Evolutionary conservation across 257 asterid species (phyloP), one percentile per base, ranked within the genome.

Genomic region (Jacaranda mimosifolia): DNA sequence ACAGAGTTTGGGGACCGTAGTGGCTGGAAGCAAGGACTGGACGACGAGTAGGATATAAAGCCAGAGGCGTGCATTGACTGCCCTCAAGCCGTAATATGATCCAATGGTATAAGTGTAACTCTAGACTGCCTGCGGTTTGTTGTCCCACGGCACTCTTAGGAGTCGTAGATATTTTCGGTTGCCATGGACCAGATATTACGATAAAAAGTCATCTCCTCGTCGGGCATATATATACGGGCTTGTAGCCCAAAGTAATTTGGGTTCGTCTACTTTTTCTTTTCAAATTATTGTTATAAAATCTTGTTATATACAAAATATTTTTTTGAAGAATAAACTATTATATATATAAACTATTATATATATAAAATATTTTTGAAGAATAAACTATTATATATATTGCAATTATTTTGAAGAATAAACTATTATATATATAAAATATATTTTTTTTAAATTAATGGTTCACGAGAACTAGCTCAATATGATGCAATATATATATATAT

Each of bases 101-200:
- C 7, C 14, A n/a, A 70, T 36, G 64, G 51, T 15, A 70, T 4
- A 70, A 51, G 38, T 53, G 63, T 49, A 35, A 70, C 52, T 70
- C 32, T 6, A 7, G 12, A 60, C 6, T 58, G 38, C 42, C 40
- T 26, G 13, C 64, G 26, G 60, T 57, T 57, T 9, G 38, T 18
- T 57, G 6, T 57, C 63, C 36, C 7, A 18, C 36, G 8, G 63
- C 3, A 53, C 59, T 26, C 59, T 53, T 7, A n/a, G 9, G 15
- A 53, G 8, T 53, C 1, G 59, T 7, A 57, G 63, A 57, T 18
- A 57, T 57, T 18, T 57, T 26, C 14, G 39, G 9, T 32, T 11
- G 15, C 66, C n/a, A 10, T n/a, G 42, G n/a, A 9, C 17, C 40
- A 10, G 38, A 59, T 19, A 21, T 57, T 19, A 2, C 9, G 2